Conservation (phyloP, 345 rosid species). For the Gossypium raimondii region DNA sequence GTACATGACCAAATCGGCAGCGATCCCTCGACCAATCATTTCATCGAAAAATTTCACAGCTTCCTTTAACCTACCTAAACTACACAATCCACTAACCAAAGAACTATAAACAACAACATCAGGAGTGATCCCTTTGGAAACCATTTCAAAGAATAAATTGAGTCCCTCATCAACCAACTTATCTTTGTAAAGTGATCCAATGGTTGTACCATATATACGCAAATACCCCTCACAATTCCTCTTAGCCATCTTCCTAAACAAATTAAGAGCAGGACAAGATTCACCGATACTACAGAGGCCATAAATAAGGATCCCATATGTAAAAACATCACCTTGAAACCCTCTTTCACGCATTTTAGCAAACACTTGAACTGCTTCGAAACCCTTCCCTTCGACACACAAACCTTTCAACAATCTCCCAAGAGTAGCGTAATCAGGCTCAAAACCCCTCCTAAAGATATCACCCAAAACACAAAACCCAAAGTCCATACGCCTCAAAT, state of each 20-base stretch:
- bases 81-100: slow-evolving; percentile 16
- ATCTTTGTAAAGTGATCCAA: slow-evolving; percentile 13
- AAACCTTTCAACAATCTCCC: slow-evolving; percentile 6
- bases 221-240: neutral
- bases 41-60: slow-evolving; percentile 11
- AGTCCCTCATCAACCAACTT: neutral
- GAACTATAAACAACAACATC: slow-evolving; percentile 7
- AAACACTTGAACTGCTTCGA: slow-evolving; percentile 17
- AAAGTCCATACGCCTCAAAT: slow-evolving; percentile 1
- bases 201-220: neutral
- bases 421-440: slow-evolving; percentile 3
- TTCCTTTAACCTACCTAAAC: slow-evolving; percentile 7
- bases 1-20: neutral
- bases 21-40: slow-evolving; percentile 6
- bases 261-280: slow-evolving; percentile 13
- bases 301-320: neutral
- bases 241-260: slow-evolving; percentile 18
- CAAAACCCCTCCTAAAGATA: slow-evolving; percentile 21
- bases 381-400: neutral
- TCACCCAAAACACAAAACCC: slow-evolving; percentile 26
- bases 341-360: slow-evolving; percentile 6
- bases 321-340: slow-evolving; percentile 11
- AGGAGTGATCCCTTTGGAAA: slow-evolving; percentile 11
- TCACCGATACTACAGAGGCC: slow-evolving; percentile 13
- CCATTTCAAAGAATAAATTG: slow-evolving; percentile 10